phyloP scores from a whole-genome alignment of 176 grass and related monocot species.

The Triticum monococcum region DNA sequence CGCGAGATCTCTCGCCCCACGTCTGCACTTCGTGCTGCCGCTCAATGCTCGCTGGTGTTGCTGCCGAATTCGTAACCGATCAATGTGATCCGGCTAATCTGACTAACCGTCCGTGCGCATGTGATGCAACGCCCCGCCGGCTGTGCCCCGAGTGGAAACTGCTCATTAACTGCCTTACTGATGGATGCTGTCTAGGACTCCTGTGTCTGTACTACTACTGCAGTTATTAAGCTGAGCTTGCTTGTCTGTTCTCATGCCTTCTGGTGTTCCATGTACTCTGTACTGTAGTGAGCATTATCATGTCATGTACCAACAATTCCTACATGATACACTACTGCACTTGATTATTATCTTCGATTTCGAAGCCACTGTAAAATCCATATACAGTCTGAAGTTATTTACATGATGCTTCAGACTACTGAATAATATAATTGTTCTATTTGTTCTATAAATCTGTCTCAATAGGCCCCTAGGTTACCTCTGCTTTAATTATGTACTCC shows the following conservation, averaged over 20 bases:
- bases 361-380: neutral
- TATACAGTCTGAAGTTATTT: neutral
- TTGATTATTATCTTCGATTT: neutral
- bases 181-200: neutral
- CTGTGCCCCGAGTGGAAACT: neutral
- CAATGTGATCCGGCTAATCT: constrained; percentile 36
- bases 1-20: constrained; percentile 38
- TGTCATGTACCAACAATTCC: neutral
- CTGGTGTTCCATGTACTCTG: neutral
- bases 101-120: constrained; percentile 8
- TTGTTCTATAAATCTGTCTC: neutral
- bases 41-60: neutral
- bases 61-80: neutral
- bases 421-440: neutral
- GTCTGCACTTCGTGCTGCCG: neutral
- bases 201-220: neutral
- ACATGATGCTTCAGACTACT: neutral
- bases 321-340: neutral
- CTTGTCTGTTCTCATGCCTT: constrained; percentile 6
- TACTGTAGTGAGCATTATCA: neutral
- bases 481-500: neutral
- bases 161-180: constrained; percentile 16
- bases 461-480: neutral
- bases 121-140: neutral
- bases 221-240: neutral